Conservation (phyloP, 768 basidiomycete species). For the Terana coerulea region DNA sequence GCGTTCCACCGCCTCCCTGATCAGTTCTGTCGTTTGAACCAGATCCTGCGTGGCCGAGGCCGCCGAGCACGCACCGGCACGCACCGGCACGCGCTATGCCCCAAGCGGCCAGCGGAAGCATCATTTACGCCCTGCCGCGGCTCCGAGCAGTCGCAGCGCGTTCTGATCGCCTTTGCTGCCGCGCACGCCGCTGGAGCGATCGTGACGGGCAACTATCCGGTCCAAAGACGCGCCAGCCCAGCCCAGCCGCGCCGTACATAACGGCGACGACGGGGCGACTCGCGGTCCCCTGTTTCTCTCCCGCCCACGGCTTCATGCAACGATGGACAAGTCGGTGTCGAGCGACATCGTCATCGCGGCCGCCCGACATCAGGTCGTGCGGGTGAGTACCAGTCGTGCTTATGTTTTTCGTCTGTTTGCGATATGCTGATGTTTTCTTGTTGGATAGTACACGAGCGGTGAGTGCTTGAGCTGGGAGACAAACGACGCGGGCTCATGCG, state of each 20-base stretch:
- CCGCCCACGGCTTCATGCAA: not conserved
- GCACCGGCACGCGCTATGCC: no score
- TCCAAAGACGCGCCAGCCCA: not conserved
- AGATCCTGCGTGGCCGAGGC: no score
- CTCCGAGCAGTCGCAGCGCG: no score
- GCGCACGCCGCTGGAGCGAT: not conserved
- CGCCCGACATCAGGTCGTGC: not conserved
- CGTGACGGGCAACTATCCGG: not conserved
- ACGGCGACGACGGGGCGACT: not conserved
- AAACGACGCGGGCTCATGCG: not conserved
- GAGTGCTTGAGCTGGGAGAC: not conserved
- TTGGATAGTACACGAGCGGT: not conserved
- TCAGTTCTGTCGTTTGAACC: no score
- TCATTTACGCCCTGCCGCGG: no score
- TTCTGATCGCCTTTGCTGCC: no score
- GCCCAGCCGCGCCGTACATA: not conserved
- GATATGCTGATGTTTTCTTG: no score
- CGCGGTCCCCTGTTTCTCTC: not conserved
- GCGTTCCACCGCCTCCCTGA: no score
- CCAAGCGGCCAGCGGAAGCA: no score
- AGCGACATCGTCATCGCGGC: not conserved
- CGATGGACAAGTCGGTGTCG: conserved; percentile 3
- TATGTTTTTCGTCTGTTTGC: no score
- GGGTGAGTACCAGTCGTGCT: not conserved
- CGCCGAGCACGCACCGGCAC: no score